These are phyloP conservation scores for Xylariaceae sp. DNA, from an alignment of 2,329 filamentous ascomycete genomes.

Conservation along the genomic window DNA sequence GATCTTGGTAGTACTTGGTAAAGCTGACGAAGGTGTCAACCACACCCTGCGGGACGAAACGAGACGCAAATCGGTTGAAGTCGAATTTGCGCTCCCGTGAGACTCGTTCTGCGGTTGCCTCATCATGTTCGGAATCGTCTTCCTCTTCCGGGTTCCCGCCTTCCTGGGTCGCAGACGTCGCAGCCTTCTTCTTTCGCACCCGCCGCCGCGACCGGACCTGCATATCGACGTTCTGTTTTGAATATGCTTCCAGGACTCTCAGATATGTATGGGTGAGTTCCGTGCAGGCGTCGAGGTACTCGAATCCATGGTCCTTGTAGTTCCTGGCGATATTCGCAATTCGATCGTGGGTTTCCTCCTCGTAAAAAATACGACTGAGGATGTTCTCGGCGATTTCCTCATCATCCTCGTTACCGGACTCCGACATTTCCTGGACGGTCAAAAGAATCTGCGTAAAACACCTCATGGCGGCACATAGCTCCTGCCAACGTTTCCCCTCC, in stretches of 20 bases:
- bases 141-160: slow-evolving; percentile 49
- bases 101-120: slow-evolving; percentile 59
- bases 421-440: slow-evolving; percentile 86
- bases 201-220: slow-evolving; percentile 79
- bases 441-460: slow-evolving; percentile 93
- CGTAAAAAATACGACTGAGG: slow-evolving; percentile 94
- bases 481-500: slow-evolving; percentile 80
- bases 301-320: slow-evolving; percentile 93
- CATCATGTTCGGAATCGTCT: slow-evolving; percentile 66
- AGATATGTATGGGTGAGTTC: slow-evolving; percentile 89
- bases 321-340: slow-evolving; percentile 70
- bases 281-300: slow-evolving; percentile 85
- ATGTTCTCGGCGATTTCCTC: slow-evolving; percentile 98
- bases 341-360: slow-evolving; percentile 86
- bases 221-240: slow-evolving; percentile 89
- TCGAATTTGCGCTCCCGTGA: slow-evolving; percentile 88
- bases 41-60: slow-evolving; percentile 76
- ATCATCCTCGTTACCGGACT: slow-evolving; percentile 80
- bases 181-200: slow-evolving; percentile 65
- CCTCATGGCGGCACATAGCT: slow-evolving; percentile 80
- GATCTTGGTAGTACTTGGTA: slow-evolving; percentile 70
- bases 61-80: slow-evolving; percentile 73
- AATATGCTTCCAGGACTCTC: slow-evolving; percentile 84
- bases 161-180: slow-evolving; percentile 36
- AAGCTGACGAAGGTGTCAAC: slow-evolving; percentile 85